A percentile compares a stretch with the other conserved stretches of the same genome.
These are phyloP conservation scores for Petunia axillaris DNA, from an alignment of 257 asterid genomes.

Conservation along the genomic window DNA sequence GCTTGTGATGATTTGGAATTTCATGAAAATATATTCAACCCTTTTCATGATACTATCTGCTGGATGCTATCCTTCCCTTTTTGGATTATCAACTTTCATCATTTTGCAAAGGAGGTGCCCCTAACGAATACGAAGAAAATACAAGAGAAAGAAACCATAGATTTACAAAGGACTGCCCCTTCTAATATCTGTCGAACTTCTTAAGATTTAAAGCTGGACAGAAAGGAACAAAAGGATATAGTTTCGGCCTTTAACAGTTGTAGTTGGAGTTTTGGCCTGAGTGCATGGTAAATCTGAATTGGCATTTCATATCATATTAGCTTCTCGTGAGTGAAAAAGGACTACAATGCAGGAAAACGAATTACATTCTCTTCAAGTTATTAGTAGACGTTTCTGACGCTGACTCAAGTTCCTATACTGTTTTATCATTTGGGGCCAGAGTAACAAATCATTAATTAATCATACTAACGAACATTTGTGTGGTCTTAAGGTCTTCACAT, in stretches of 20 bases:
- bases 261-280: conserved; percentile 18
- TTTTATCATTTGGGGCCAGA: conserved; percentile 11
- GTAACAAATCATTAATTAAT: neutral
- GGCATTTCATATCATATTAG: neutral
- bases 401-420: neutral
- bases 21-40: conserved; percentile 4
- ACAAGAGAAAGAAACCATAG: neutral
- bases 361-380: neutral
- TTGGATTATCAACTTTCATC: neutral
- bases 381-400: neutral
- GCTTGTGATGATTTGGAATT: neutral
- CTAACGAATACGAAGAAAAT: neutral
- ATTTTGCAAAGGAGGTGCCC: neutral
- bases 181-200: conserved; percentile 4
- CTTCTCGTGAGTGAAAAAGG: neutral
- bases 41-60: neutral
- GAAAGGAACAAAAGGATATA: conserved; percentile 4
- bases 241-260: neutral
- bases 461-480: neutral
- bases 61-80: neutral
- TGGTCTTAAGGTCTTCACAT: neutral
- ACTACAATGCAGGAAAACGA: neutral
- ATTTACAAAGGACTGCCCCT: neutral
- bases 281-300: conserved; percentile 11
- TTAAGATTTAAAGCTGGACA: conserved; percentile 3